Evolutionary conservation across 495 filamentous ascomycete species (phyloP).

Genomic region (Penicillium malachiteum): DNA sequence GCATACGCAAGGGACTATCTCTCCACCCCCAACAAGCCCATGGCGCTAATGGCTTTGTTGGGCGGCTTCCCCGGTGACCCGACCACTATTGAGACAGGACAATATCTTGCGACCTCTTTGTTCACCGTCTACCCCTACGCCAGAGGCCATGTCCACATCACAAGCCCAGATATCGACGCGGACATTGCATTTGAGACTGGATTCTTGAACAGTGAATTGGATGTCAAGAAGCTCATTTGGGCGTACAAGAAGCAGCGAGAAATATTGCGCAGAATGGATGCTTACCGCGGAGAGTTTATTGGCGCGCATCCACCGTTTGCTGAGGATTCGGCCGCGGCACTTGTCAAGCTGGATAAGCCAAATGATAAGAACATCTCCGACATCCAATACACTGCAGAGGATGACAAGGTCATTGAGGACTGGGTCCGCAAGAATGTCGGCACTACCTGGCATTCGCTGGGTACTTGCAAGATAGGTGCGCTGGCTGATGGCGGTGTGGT

Average conservation of each 20-base stretch:
- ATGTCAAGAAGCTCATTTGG: background rate
- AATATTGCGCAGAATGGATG: background rate
- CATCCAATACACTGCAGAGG: slow-evolving; percentile 2
- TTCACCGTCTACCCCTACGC: background rate
- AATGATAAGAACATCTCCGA: background rate
- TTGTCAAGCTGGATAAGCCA: background rate
- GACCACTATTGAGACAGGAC: background rate
- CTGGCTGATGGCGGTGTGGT: background rate
- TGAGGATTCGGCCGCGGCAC: background rate
- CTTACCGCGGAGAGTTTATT: background rate
- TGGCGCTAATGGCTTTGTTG: background rate
- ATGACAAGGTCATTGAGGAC: slow-evolving; percentile 1
- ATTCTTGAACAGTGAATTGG: background rate
- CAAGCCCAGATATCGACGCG: background rate
- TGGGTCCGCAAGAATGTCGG: background rate
- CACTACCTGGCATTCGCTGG: background rate
- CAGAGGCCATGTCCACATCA: background rate
- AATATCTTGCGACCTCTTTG: background rate
- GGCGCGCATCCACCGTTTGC: background rate
- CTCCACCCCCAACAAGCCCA: background rate
- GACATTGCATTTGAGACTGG: background rate
- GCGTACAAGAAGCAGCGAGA: slow-evolving; percentile 1
- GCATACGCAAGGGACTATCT: slow-evolving; percentile 1
- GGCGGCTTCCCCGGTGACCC: slow-evolving; percentile 1
- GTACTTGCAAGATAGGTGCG: background rate